A percentile compares a stretch with the other conserved stretches of the same genome.
Conservation (phyloP, 2,329 filamentous ascomycete genomes). For the Periglandula ipomoeae region DNA sequence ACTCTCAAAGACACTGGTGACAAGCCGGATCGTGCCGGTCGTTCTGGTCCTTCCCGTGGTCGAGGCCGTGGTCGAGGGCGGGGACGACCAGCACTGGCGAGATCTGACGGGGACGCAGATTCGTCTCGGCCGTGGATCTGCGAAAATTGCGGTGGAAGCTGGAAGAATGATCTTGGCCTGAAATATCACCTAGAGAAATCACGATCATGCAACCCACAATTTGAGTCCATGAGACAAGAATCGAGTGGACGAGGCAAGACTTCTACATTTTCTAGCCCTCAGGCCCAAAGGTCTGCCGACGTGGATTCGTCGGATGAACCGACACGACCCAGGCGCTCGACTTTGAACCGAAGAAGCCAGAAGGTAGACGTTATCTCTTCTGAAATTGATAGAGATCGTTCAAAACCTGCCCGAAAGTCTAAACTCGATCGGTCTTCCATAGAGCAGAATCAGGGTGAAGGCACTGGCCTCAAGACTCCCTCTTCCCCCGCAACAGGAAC, state of each 20-base stretch:
- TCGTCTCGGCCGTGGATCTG: slow-evolving; percentile 32
- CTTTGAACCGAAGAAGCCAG: too few species aligned
- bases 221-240: slow-evolving; percentile 10
- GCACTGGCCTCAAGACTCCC: neutral
- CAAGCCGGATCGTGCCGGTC: neutral
- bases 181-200: slow-evolving; percentile 51
- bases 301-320: neutral
- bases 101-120: slow-evolving; percentile 9
- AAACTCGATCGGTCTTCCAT: neutral
- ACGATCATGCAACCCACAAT: slow-evolving; percentile 42
- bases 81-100: slow-evolving; percentile 6
- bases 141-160: slow-evolving; percentile 42
- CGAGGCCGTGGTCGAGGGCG: slow-evolving; percentile 9
- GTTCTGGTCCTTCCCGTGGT: neutral
- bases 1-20: neutral
- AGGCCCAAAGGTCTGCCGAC: neutral
- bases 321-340: neutral
- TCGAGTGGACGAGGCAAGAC: slow-evolving; percentile 12
- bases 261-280: slow-evolving; percentile 1
- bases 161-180: slow-evolving; percentile 50
- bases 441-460: neutral
- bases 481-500: neutral
- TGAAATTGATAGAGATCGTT: neutral
- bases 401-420: neutral
- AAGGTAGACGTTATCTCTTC: neutral